Evolutionary conservation across 257 asterid species (phyloP).

Genomic region (Jaltomata sinuosa): DNA sequence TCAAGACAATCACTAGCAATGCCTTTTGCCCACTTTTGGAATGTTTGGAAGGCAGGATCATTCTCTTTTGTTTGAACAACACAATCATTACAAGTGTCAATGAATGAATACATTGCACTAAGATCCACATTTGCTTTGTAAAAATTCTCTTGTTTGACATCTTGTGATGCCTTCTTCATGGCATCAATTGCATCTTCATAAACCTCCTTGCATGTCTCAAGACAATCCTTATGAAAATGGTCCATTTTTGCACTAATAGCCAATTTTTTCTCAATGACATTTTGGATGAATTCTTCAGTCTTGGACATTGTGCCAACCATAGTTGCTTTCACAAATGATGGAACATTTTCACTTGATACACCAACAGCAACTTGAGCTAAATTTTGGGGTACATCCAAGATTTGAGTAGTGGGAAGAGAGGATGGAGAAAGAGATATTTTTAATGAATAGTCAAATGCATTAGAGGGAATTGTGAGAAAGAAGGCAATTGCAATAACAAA

Average conservation of each 20-base stretch:
- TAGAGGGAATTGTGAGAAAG: neutral
- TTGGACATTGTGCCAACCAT: conserved; percentile 15
- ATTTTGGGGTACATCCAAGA: neutral
- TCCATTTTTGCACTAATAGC: neutral
- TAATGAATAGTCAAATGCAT: neutral
- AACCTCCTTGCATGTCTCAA: conserved; percentile 19
- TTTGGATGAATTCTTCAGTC: conserved; percentile 15
- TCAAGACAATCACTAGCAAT: conserved; percentile 20
- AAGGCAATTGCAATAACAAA: conserved; percentile 6
- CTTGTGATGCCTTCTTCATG: conserved; percentile 18
- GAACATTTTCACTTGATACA: neutral
- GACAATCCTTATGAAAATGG: conserved; percentile 9
- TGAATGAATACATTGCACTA: conserved; percentile 14
- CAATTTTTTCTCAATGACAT: conserved; percentile 15
- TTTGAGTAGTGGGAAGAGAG: neutral
- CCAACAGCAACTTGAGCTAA: neutral
- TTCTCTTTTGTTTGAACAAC: neutral
- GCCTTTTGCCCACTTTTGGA: conserved; percentile 22
- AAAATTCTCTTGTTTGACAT: conserved; percentile 9
- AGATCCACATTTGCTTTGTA: conserved; percentile 26
- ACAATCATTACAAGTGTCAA: conserved; percentile 31
- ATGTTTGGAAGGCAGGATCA: conserved; percentile 4
- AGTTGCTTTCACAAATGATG: conserved; percentile 3
- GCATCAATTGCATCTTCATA: conserved; percentile 17
- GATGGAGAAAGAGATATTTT: neutral